phyloP scores from a whole-genome alignment of 1,284 basidiomycete species.

The Trametes pubescens region DNA sequence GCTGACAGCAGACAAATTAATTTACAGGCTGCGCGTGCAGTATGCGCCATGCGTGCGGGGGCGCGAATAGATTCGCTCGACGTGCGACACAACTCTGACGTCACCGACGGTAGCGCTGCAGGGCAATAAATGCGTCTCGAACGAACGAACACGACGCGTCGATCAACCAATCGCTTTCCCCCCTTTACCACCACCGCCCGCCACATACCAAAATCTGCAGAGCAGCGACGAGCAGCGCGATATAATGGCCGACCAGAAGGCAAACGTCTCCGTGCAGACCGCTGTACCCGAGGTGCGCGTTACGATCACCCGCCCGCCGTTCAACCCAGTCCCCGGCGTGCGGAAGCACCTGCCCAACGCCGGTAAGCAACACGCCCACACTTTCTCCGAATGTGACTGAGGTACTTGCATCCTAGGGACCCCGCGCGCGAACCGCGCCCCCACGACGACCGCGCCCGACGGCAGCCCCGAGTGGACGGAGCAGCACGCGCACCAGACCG shows the following conservation, averaged over 20 bases:
- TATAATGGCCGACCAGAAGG: conserved; percentile 9
- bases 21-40: neutral
- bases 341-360: conserved; percentile 28
- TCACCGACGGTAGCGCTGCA: neutral
- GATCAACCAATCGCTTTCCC: conserved; percentile 3
- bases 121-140: neutral
- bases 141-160: neutral
- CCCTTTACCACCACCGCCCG: conserved; percentile 7
- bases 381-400: too few species aligned
- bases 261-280: conserved; percentile 23
- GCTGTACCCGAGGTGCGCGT: conserved; percentile 27
- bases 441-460: conserved; percentile 18
- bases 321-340: conserved; percentile 26
- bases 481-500: conserved; percentile 33
- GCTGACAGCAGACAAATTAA: too few species aligned
- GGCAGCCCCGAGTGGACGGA: conserved; percentile 33
- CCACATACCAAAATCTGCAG: neutral
- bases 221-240: neutral
- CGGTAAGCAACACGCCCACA: conserved; percentile 18
- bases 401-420: conserved; percentile 24
- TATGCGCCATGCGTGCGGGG: neutral
- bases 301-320: conserved; percentile 31
- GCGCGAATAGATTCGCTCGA: neutral
- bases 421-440: conserved; percentile 30
- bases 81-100: conserved; percentile 7